A percentile compares a stretch with the other conserved stretches of the same genome.
phyloP scores from a whole-genome alignment of 2,329 filamentous ascomycete genomes.

The Paecilomyces fulvus region DNA sequence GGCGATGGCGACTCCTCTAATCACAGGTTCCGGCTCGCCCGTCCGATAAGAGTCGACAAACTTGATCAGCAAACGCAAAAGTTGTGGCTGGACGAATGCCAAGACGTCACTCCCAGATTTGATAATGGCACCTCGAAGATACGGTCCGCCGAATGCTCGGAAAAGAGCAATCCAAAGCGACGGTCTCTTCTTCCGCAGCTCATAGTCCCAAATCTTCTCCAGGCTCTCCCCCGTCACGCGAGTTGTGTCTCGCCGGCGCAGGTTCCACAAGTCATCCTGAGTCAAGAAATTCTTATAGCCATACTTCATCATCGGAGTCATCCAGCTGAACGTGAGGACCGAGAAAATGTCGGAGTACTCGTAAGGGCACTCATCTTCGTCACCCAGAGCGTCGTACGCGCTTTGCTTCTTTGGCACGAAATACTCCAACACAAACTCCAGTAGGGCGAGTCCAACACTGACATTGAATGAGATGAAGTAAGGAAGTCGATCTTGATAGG shows the following conservation, averaged over 20 bases:
- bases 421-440: constrained; percentile 76
- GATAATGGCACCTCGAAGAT: constrained; percentile 71
- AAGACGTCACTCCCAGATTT: constrained; percentile 82
- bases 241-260: constrained; percentile 73
- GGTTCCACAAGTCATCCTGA: constrained; percentile 91
- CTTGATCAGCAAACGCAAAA: constrained; percentile 72
- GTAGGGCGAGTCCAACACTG: constrained; percentile 58
- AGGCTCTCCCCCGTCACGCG: constrained; percentile 62
- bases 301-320: constrained; percentile 95
- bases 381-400: constrained; percentile 58
- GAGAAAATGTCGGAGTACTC: constrained; percentile 95
- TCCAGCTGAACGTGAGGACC: constrained; percentile 90
- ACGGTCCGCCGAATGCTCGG: constrained; percentile 75
- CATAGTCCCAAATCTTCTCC: constrained; percentile 64
- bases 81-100: constrained; percentile 83
- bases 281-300: constrained; percentile 89
- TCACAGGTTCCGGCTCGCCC: constrained; percentile 61
- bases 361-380: constrained; percentile 59
- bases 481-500: constrained; percentile 56
- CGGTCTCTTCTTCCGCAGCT: constrained; percentile 66
- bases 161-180: constrained; percentile 83
- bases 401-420: constrained; percentile 71
- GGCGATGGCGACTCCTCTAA: constrained; percentile 79
- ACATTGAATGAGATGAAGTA: constrained; percentile 73
- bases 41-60: constrained; percentile 71